Evolutionary conservation across 2,329 filamentous ascomycete genomes (phyloP).

Genomic region (Penicillium brevicompactum): DNA sequence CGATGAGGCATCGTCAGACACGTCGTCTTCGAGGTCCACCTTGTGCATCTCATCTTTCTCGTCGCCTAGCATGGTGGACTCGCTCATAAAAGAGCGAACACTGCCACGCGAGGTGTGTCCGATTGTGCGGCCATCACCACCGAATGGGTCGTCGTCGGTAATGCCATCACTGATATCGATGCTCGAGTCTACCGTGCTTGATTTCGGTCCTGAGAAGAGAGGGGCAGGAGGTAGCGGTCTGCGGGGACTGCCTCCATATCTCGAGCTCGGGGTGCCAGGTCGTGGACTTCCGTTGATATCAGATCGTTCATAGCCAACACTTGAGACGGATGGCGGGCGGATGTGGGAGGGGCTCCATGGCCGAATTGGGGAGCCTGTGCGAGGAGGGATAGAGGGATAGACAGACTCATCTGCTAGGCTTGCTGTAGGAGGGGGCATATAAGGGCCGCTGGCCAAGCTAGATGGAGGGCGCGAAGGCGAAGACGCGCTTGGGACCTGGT

Average conservation of each 20-base stretch:
- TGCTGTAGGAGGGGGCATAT: conserved; percentile 43
- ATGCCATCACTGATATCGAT: conserved; percentile 59
- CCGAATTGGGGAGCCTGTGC: conserved; percentile 46
- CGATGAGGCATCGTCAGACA: conserved; percentile 37
- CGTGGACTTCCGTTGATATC: conserved; percentile 88
- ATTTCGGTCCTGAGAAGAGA: conserved; percentile 67
- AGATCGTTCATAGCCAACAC: conserved; percentile 76
- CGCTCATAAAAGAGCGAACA: conserved; percentile 63
- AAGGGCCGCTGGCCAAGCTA: conserved; percentile 44
- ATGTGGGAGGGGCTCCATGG: conserved; percentile 64
- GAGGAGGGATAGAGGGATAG: conserved; percentile 36
- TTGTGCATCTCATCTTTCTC: conserved; percentile 48
- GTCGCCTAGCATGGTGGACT: conserved; percentile 61
- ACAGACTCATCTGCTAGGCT: conserved; percentile 38
- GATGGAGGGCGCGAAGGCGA: conserved; percentile 44
- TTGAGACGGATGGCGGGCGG: conserved; percentile 67
- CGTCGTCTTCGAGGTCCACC: conserved; percentile 49
- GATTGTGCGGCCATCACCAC: conserved; percentile 42
- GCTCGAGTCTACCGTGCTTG: conserved; percentile 41
- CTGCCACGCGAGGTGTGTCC: conserved; percentile 57
- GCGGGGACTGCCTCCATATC: conserved; percentile 84
- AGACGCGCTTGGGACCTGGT: conserved; percentile 30
- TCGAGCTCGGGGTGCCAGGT: conserved; percentile 85
- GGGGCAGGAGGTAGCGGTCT: conserved; percentile 87
- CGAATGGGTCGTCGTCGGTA: conserved; percentile 77